Evolutionary conservation across 306 rosid genomes (phyloP), one percentile per base, ranked within the genome.

Genomic region (Fragaria iinumae): DNA sequence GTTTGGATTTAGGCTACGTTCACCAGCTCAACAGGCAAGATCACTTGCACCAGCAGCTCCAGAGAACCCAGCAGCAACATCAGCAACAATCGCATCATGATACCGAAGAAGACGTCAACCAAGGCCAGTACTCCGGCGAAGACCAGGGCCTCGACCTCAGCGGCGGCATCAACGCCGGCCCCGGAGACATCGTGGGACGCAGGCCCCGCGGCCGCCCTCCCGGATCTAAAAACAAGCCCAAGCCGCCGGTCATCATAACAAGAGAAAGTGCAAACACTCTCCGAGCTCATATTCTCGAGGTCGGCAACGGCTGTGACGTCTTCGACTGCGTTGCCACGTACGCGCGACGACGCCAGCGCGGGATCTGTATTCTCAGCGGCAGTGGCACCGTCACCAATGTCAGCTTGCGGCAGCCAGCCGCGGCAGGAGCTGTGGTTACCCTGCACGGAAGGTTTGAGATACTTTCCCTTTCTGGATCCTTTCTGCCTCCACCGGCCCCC

Each of bases 391-490:
- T 93, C 17, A 88, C 91, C 5, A 93, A 93, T 78, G 97, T 93
- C 18, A 90, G 71, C 43, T 41, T 93, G 23, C 71, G 98, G 48
- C 97, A 93, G 83, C 97, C 97, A 2, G 93, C 93, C 0, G 84
- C 91, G 0, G 82, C 89, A 0, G 98, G 97, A 8, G 80, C 96
- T 0, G 85, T 93, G 4, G 95, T 89, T 1, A 84, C 89, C 8
- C 92, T 93, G 14, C 93, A 88, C 29, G 98, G 98, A 4, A 89
- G 97, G 83, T 93, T 93, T 69, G 98, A 93, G 90, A 93, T 93
- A 80, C 43, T 93, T 6, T 93, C 98, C 0, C 88, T 93, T 1
- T 73, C 97, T 0, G 98, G 98, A 4, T 93, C 98, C 0, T 91
- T 93, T 62, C 86, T 93, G 14, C 98, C 98, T 0, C 93, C 96